Conservation (phyloP, 225 moss, liverwort and hornwort genomes). For the Marchantia paleacea region DNA sequence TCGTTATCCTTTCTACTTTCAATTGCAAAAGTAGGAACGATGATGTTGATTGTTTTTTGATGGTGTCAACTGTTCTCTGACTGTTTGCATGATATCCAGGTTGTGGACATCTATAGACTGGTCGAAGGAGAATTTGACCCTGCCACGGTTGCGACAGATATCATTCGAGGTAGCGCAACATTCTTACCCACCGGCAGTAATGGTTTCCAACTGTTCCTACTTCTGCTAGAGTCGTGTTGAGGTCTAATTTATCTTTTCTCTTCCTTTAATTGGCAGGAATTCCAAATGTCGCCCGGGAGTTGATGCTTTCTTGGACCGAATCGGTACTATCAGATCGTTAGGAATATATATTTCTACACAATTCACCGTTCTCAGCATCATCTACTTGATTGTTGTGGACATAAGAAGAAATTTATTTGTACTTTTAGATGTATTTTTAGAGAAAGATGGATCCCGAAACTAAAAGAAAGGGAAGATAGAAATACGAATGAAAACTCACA, state of each 20-base stretch:
- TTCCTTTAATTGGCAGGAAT: conserved; percentile 23
- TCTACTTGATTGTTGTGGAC: not conserved
- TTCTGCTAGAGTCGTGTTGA: not conserved
- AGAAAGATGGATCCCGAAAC: not conserved
- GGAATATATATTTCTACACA: not conserved
- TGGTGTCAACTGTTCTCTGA: not conserved
- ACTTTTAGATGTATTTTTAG: conserved; percentile 19
- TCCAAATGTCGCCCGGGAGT: conserved; percentile 38
- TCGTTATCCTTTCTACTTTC: not conserved
- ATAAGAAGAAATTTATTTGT: not conserved
- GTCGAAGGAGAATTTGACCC: conserved; percentile 93
- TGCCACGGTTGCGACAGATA: conserved; percentile 59
- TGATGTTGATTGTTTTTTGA: not conserved
- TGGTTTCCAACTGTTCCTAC: not conserved
- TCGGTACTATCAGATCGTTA: conserved; percentile 33
- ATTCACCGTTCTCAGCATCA: not conserved
- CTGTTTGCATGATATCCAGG: conserved; percentile 34
- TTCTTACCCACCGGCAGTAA: not conserved
- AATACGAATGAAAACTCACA: not conserved
- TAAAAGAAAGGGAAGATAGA: conserved; percentile 6
- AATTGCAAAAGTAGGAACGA: not conserved
- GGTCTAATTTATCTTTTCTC: not conserved
- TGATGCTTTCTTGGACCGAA: conserved; percentile 48
- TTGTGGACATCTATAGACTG: conserved; percentile 84
- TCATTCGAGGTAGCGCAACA: conserved; percentile 62